Base-by-base conservation (phyloP, 257 asterid species). In the Plectranthus barbatus region DNA sequence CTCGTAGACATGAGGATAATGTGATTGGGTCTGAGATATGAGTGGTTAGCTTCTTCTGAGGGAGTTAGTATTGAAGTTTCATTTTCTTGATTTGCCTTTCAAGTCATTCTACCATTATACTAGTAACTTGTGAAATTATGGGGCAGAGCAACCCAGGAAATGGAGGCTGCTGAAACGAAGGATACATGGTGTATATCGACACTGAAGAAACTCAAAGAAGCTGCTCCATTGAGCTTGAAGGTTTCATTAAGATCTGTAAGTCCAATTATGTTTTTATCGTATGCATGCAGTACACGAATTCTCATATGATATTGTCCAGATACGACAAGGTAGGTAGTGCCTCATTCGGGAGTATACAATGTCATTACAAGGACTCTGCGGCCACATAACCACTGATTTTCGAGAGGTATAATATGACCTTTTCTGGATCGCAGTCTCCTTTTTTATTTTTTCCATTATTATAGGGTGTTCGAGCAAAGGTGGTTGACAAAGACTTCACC, bases 231-330 rank as follows among this genome's bases (percentile, higher is more conserved):
- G 76, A 93, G 99, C 79, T 81, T 93, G 87, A 90, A 93, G 80
- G 99, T 93, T 72, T 67, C 99, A 23, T 75, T 93, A 74, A 85
- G 77, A 93, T 86, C 97, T 56, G 99, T 93, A 81, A 82, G 99
- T 79, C 62, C 24, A 53, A 17, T 23, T 29, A 31, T 14, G 46
- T n/a, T 23, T n/a, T n/a, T n/a, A n/a, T n/a, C n/a, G n/a, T n/a
- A n/a, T n/a, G n/a, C n/a, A n/a, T n/a, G n/a, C n/a, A n/a, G n/a
- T n/a, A n/a, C n/a, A n/a, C 46, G 18, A 36, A 37, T 19, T 4
- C n/a, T n/a, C n/a, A n/a, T n/a, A n/a, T n/a, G n/a, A n/a, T 7
- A 11, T 72, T 58, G 47, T 67, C 71, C 78, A 93, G 99, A 90
- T 93, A 75, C 91, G 88, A 17, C 94, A 93, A 71, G 99, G 97